A percentile compares a stretch with the other conserved stretches of the same genome.
phyloP scores from a whole-genome alignment of 441 rosid species.

The Syzygium syzygioides region DNA sequence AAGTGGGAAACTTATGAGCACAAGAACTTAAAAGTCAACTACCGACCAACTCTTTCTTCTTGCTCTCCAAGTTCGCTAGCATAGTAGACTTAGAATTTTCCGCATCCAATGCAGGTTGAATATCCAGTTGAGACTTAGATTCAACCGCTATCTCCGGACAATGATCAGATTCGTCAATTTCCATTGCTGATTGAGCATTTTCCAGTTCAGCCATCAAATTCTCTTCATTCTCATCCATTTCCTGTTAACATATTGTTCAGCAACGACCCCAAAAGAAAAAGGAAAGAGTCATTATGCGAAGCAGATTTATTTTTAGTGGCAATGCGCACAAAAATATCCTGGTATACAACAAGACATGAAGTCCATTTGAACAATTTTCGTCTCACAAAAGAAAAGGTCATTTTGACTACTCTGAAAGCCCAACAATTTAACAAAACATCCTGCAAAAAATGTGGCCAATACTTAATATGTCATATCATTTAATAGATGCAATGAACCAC shows the following conservation, averaged over 20 bases:
- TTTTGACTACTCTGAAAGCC: background rate
- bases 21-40: slow-evolving; percentile 3
- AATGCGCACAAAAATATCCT: background rate
- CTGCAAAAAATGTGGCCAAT: background rate
- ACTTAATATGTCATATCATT: background rate
- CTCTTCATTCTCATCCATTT: slow-evolving; percentile 54
- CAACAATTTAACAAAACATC: background rate
- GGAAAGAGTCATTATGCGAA: background rate
- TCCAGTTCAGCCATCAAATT: slow-evolving; percentile 46
- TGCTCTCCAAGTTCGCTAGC: slow-evolving; percentile 54
- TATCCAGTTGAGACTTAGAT: slow-evolving; percentile 11
- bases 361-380: background rate
- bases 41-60: slow-evolving; percentile 62
- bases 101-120: slow-evolving; percentile 27
- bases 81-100: slow-evolving; percentile 36
- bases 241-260: slow-evolving; percentile 29
- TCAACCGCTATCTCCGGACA: slow-evolving; percentile 21
- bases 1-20: background rate
- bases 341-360: background rate
- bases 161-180: slow-evolving; percentile 20
- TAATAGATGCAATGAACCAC: background rate
- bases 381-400: background rate
- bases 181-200: slow-evolving; percentile 30
- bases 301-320: background rate
- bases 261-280: background rate